These are phyloP conservation scores for Candida vartiovaarae DNA, from an alignment of 805 yeast genomes.

Conservation along the genomic window DNA sequence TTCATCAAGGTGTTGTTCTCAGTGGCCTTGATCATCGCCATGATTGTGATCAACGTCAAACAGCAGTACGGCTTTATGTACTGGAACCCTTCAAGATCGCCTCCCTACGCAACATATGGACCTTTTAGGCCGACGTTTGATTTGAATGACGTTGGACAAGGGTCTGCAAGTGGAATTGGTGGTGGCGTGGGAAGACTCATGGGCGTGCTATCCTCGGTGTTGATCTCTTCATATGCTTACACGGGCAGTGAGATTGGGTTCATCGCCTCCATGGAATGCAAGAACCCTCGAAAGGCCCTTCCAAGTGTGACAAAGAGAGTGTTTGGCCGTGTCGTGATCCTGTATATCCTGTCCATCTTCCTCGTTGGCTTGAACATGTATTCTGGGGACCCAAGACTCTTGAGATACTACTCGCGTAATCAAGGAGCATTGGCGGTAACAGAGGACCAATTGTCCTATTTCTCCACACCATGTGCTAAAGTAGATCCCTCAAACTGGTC, in stretches of 20 bases:
- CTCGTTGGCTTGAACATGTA: slow-evolving; percentile 66
- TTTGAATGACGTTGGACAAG: slow-evolving; percentile 51
- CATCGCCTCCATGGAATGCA: slow-evolving; percentile 81
- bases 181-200: slow-evolving; percentile 56
- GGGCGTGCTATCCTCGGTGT: slow-evolving; percentile 51
- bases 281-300: slow-evolving; percentile 67
- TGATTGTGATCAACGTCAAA: slow-evolving; percentile 54
- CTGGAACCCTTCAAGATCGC: slow-evolving; percentile 54
- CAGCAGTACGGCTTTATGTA: slow-evolving; percentile 55
- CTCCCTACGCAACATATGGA: slow-evolving; percentile 48
- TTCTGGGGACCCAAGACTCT: slow-evolving; percentile 68
- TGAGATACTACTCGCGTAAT: slow-evolving; percentile 37
- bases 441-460: background rate
- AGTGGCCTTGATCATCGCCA: slow-evolving; percentile 48
- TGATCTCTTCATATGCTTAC: slow-evolving; percentile 67
- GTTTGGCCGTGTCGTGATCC: slow-evolving; percentile 59
- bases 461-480: slow-evolving; percentile 5
- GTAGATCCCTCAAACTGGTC: slow-evolving; percentile 3
- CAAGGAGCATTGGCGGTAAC: slow-evolving; percentile 8
- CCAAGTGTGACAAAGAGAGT: slow-evolving; percentile 74
- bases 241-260: slow-evolving; percentile 80
- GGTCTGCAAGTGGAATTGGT: slow-evolving; percentile 47
- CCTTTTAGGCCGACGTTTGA: slow-evolving; percentile 70
- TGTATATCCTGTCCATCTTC: slow-evolving; percentile 62
- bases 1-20: slow-evolving; percentile 48